Percentiles rank a stretch among this genome's conserved stretches.
Conservation (phyloP, 495 filamentous ascomycete species). For the Gamarada debralockiae region DNA sequence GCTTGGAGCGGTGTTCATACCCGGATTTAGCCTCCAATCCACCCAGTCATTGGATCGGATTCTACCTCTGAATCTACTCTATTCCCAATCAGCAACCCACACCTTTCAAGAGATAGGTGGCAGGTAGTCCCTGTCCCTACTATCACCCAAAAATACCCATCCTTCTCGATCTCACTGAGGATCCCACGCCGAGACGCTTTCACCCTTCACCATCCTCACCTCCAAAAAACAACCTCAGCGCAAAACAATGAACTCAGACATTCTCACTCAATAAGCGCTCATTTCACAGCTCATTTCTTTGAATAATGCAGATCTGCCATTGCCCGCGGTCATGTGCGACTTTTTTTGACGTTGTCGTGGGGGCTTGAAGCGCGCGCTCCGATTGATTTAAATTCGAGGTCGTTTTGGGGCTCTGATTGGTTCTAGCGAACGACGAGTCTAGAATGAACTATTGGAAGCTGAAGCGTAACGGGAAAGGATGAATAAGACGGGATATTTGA, state of each 20-base stretch:
- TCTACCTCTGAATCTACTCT: too few species aligned
- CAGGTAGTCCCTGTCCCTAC: too few species aligned
- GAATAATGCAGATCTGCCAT: neutral
- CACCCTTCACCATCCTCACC: too few species aligned
- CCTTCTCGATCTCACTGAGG: too few species aligned
- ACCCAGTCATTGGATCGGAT: too few species aligned
- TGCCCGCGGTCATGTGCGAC: neutral
- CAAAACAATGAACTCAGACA: neutral
- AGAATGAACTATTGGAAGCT: conserved; percentile 1
- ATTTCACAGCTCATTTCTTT: neutral
- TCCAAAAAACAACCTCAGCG: neutral
- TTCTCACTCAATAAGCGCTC: conserved; percentile 2
- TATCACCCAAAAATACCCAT: too few species aligned
- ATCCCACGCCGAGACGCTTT: too few species aligned
- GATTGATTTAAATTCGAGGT: neutral
- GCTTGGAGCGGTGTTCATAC: too few species aligned
- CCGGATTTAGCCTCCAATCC: too few species aligned
- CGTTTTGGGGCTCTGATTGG: neutral
- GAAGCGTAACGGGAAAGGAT: neutral
- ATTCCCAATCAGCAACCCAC: too few species aligned
- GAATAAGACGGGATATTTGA: too few species aligned
- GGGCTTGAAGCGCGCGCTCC: conserved; percentile 14
- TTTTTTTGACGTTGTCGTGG: conserved; percentile 2
- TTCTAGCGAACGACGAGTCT: neutral
- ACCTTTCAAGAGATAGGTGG: too few species aligned